phyloP scores from a whole-genome alignment of 345 rosid species.

The Raphanus sativus region DNA sequence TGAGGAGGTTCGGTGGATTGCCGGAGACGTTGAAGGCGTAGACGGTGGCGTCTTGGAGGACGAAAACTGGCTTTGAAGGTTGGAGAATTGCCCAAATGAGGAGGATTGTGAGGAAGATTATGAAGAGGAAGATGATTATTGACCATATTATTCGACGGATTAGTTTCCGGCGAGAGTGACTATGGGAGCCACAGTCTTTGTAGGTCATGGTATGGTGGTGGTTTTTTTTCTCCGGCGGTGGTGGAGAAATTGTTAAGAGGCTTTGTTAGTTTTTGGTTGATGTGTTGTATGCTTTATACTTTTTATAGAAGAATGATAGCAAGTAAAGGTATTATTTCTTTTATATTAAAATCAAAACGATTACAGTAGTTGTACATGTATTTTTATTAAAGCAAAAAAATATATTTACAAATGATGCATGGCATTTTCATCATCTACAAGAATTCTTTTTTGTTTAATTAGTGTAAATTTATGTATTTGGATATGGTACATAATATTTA shows the following conservation, averaged over 20 bases:
- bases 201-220: conserved; percentile 53
- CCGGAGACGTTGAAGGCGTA: conserved; percentile 72
- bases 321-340: conserved; percentile 2
- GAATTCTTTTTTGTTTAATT: neutral
- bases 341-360: neutral
- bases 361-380: neutral
- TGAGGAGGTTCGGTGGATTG: conserved; percentile 60
- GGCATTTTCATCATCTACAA: neutral
- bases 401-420: neutral
- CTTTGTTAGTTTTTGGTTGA: neutral
- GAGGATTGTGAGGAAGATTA: conserved; percentile 57
- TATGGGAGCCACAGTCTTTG: conserved; percentile 53
- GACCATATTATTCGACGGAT: conserved; percentile 43
- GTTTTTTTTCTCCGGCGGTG: neutral
- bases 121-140: conserved; percentile 53
- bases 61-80: conserved; percentile 75
- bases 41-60: conserved; percentile 92
- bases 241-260: conserved; percentile 34
- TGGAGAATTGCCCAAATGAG: conserved; percentile 84
- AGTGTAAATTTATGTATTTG: neutral
- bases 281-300: conserved; percentile 15
- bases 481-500: neutral
- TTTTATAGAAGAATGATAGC: conserved; percentile 29
- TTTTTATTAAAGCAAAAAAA: neutral
- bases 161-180: conserved; percentile 23